Percentiles rank a stretch among this genome's conserved stretches.
Evolutionary conservation across 805 yeast genomes (phyloP).

Genomic region (Yarrowia deformans): DNA sequence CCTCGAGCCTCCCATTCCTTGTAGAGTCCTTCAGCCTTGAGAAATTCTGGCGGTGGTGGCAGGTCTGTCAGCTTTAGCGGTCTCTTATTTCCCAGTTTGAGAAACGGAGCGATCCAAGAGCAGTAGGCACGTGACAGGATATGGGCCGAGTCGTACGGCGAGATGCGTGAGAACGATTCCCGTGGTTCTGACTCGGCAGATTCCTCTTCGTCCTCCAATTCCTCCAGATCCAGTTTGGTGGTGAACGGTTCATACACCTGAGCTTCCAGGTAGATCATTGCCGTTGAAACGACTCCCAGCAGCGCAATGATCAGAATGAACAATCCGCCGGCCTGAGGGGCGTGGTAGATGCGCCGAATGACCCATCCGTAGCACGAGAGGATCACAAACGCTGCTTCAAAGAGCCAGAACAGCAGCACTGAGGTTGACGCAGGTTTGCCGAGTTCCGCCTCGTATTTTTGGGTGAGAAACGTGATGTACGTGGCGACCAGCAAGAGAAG

Average conservation of each 20-base stretch:
- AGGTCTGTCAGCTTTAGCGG: slow-evolving; percentile 10
- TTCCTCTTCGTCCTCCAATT: background rate
- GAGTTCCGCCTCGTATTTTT: slow-evolving; percentile 13
- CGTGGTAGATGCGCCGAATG: slow-evolving; percentile 15
- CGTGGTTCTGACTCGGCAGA: background rate
- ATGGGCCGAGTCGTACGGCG: slow-evolving; percentile 28
- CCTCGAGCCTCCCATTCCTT: slow-evolving; percentile 47
- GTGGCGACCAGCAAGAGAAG: slow-evolving; percentile 27
- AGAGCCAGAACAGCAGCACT: slow-evolving; percentile 44
- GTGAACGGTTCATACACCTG: slow-evolving; percentile 13
- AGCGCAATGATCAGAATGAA: slow-evolving; percentile 2
- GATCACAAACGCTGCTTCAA: slow-evolving; percentile 35
- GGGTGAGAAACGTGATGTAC: background rate
- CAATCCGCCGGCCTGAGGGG: background rate
- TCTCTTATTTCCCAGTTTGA: slow-evolving; percentile 14
- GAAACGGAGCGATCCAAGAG: slow-evolving; percentile 21
- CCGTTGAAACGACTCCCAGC: background rate
- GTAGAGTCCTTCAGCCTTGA: slow-evolving; percentile 51
- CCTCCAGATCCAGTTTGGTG: background rate
- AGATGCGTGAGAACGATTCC: slow-evolving; percentile 3
- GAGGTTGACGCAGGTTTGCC: slow-evolving; percentile 42
- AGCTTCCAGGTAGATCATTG: slow-evolving; percentile 49
- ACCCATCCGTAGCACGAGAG: slow-evolving; percentile 42
- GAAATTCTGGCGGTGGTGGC: slow-evolving; percentile 26
- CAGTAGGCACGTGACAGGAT: slow-evolving; percentile 26